Conservation (phyloP, 2,329 filamentous ascomycete genomes). For the Colletotrichum viniferum region DNA sequence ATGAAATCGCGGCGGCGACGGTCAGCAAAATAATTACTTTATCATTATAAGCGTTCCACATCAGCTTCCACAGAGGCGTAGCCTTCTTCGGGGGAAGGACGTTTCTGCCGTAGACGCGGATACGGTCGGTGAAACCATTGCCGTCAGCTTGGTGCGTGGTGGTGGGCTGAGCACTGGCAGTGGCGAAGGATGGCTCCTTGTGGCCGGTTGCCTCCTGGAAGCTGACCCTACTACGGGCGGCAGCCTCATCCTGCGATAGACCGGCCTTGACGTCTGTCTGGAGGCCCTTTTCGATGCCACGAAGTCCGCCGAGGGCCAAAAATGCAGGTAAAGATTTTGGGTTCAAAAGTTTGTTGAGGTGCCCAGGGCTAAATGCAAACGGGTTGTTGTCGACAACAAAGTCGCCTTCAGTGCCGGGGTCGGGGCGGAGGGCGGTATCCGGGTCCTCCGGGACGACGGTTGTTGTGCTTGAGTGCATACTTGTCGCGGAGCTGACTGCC, state of each 20-base stretch:
- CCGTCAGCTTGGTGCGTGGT: conserved; percentile 1
- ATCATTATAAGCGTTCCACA: conserved; percentile 73
- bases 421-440: conserved; percentile 65
- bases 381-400: conserved; percentile 76
- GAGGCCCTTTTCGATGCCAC: conserved; percentile 72
- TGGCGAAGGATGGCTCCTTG: conserved; percentile 8
- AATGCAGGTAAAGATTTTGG: conserved; percentile 76
- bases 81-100: conserved; percentile 66
- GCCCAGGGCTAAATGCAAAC: conserved; percentile 76
- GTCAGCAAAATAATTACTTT: conserved; percentile 71
- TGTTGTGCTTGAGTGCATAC: conserved; percentile 18
- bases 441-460: conserved; percentile 24
- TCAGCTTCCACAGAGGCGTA: conserved; percentile 62
- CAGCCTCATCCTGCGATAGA: conserved; percentile 70
- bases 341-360: conserved; percentile 75
- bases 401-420: conserved; percentile 72
- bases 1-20: conserved; percentile 67
- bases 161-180: background rate
- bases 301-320: conserved; percentile 71
- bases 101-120: conserved; percentile 64
- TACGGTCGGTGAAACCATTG: conserved; percentile 49
- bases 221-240: conserved; percentile 64
- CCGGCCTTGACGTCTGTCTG: conserved; percentile 67
- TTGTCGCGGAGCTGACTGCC: conserved; percentile 20
- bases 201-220: conserved; percentile 68